Evolutionary conservation across 805 yeast species (phyloP), one percentile per base, ranked within the genome.

Genomic region (Martiniozyma abietophila): DNA sequence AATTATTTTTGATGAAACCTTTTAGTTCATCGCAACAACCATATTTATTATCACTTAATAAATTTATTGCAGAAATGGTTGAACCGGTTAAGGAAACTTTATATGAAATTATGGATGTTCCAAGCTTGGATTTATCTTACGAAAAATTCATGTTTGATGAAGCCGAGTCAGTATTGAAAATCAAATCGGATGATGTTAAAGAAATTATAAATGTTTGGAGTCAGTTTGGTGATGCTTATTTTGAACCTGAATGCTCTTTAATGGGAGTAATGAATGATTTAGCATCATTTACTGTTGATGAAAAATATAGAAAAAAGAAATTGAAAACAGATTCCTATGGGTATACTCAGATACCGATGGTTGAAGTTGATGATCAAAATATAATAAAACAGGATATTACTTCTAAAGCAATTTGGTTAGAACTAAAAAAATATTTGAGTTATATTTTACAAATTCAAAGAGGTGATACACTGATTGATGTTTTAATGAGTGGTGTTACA

Each of bases 391-490:
- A n/a, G n/a, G n/a, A n/a, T n/a, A 15, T 38, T 14, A 18, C 34
- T 27, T 31, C 31, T 8, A 32, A 40, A 11, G 38, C 80, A 5
- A 57, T 83, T 20, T 62, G 79, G 47, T 69, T 84, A 34, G 86
- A 84, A 49, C 85, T 81, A 1, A 89, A 89, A 53, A 64, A 95
- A 42, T 80, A 86, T 45, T 60, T 88, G n/a, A 59, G 80, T 11
- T 85, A 85, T 50, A 74, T 89, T 48, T 74, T 88, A 42, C 76
- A 86, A 44, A 82, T 92, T 5, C 96, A 92, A 61, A 77, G 75
- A 42, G 64, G 89, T 29, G 68, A 79, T 35, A 89, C 81, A 32
- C 58, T 84, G 35, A 41, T 55, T 18, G 60, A 52, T 29, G 20
- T 53, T 11, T 55, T 85, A 32, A 65, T 81, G 8, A 70, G 77